These are phyloP conservation scores for Flaveria brownii DNA, from an alignment of 129 eudicot genomes.

Conservation along the genomic window DNA sequence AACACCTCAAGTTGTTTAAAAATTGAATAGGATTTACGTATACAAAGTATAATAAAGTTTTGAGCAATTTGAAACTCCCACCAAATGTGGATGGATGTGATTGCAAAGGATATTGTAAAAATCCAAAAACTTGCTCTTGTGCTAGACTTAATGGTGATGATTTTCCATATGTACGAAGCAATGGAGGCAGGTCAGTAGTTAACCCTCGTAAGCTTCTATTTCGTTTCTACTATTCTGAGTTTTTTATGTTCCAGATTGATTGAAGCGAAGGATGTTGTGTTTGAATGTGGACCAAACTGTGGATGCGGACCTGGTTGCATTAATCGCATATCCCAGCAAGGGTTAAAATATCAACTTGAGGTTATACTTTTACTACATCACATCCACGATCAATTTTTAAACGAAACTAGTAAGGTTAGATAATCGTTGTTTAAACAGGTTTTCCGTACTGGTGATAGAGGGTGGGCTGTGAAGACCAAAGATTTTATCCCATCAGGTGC, in stretches of 20 bases:
- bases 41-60: slow-evolving; percentile 39
- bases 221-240: background rate
- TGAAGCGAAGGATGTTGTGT: slow-evolving; percentile 49
- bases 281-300: slow-evolving; percentile 53
- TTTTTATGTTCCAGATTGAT: slow-evolving; percentile 33
- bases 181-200: slow-evolving; percentile 50
- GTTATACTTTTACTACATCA: slow-evolving; percentile 7
- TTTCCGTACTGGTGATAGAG: slow-evolving; percentile 43
- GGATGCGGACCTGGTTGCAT: slow-evolving; percentile 49
- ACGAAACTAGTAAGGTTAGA: background rate
- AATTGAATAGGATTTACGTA: slow-evolving; percentile 38
- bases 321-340: slow-evolving; percentile 47
- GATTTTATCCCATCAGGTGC: slow-evolving; percentile 52
- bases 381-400: background rate
- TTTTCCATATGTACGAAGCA: slow-evolving; percentile 50
- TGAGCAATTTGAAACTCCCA: slow-evolving; percentile 42
- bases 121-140: slow-evolving; percentile 50
- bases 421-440: slow-evolving; percentile 23
- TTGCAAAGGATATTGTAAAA: slow-evolving; percentile 45
- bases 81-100: slow-evolving; percentile 44
- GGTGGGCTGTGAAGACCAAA: slow-evolving; percentile 52
- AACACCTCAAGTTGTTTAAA: slow-evolving; percentile 9
- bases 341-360: slow-evolving; percentile 46
- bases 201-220: background rate
- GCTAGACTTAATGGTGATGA: slow-evolving; percentile 45